Evolutionary conservation across 2,329 filamentous ascomycete species (phyloP), one percentile per base, ranked within the genome.

Genomic region (Aspergillus ochraceus): DNA sequence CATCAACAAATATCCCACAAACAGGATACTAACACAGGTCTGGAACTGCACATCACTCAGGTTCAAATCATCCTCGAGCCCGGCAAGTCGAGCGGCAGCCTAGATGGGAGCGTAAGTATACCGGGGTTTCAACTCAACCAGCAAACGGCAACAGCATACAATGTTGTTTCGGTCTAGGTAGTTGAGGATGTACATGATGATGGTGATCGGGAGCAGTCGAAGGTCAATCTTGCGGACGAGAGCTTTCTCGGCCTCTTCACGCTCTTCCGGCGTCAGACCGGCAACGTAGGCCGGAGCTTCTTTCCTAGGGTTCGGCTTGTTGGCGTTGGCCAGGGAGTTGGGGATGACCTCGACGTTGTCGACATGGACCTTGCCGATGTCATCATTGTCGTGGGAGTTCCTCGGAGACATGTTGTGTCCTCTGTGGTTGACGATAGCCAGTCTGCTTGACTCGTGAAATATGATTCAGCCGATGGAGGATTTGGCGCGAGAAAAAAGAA

Each of bases 131-230:
- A 29, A 29, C 26, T 29, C 9, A 1, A 8, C 26, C 26, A 0
- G 3, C 3, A 5, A 11, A 20, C 14, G 17, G 6, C 8, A 22
- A 26, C 17, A 8, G 20, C 66, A 77, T 2, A 84, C 84, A 57
- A 87, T 85, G 58, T 86, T 86, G 67, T 86, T 86, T 47, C 82
- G 77, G 64, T 87, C 85, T 12, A 89, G 75, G 73, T 90, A 92
- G 76, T 92, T 91, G 77, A 90, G 81, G 71, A 92, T 90, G 69
- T 91, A 92, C 78, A 92, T 90, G 64, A 91, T 72, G 52, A 92
- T 85, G 59, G 92, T 79, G 75, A 87, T 87, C 0, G 88, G 88
- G 66, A 91, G 78, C 73, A 92, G 60, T 54, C 89, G 83, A 20
- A 82, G 67, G 70, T 92, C 90, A 57, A 92, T 86, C 77, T 91